Percentiles rank a stretch among this genome's conserved stretches.
Evolutionary conservation across 108 stramenopile genomes (phyloP).

Genomic region (Pseudonitzschia multiseries): DNA sequence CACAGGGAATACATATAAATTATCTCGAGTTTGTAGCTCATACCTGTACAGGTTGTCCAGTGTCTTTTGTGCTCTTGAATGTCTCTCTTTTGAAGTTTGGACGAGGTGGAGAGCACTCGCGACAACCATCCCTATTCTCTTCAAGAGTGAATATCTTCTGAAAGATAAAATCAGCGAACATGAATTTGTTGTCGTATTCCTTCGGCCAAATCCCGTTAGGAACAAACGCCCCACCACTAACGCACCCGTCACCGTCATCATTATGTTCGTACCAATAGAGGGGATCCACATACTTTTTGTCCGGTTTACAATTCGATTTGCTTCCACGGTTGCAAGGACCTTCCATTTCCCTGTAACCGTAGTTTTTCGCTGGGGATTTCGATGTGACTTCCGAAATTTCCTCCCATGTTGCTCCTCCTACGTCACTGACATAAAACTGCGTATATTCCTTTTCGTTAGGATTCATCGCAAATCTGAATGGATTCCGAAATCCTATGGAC

Average conservation of each 20-base stretch:
- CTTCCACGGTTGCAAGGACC: constrained; percentile 28
- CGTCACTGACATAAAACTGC: constrained; percentile 28
- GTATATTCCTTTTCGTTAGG: constrained; percentile 23
- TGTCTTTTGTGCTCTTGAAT: constrained; percentile 4
- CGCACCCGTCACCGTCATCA: constrained; percentile 25
- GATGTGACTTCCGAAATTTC: constrained; percentile 29
- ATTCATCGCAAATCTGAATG: constrained; percentile 34
- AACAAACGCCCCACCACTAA: constrained; percentile 27
- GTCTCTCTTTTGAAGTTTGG: neutral
- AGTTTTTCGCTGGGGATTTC: constrained; percentile 19
- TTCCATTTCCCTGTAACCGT: constrained; percentile 30
- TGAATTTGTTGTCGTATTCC: constrained; percentile 19
- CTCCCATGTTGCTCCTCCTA: constrained; percentile 39
- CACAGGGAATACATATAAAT: neutral
- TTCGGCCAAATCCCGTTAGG: constrained; percentile 34
- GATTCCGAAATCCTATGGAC: constrained; percentile 37
- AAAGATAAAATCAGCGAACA: constrained; percentile 35
- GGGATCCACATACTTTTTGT: constrained; percentile 20
- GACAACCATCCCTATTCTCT: constrained; percentile 18
- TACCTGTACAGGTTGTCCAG: constrained; percentile 15
- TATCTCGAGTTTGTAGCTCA: neutral
- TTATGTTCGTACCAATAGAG: constrained; percentile 31
- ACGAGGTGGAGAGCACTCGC: constrained; percentile 23
- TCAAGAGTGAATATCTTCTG: constrained; percentile 21
- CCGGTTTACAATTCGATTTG: constrained; percentile 17